Evolutionary conservation across 257 asterid genomes (phyloP), one percentile per base, ranked within the genome.

Genomic region (Petrea volubilis): DNA sequence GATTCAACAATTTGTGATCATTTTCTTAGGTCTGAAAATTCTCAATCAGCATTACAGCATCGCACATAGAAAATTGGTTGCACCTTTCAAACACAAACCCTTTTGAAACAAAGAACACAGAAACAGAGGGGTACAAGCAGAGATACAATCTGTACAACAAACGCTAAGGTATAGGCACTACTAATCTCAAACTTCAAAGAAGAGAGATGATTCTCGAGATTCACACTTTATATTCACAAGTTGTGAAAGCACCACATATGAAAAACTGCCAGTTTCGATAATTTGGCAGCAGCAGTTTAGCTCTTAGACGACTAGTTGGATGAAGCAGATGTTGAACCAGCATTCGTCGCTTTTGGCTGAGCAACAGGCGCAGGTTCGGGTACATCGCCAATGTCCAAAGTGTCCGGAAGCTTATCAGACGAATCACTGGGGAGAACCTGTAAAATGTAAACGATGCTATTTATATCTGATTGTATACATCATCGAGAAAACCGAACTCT

Each of bases 351-450:
- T 59, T 75, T 78, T 67, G 62, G 23, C 55, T 74, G 78, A 10
- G 58, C 36, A 15, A 75, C 60, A 24, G 67, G 52, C 21, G 79
- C 81, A 6, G 74, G 55, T 64, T 86, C 97, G 10, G 95, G 83
- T 77, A 88, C 95, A 25, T 93, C 98, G 14, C 96, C 97, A 20
- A 93, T 90, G 86, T 93, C 95, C 77, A 90, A 77, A 40, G 86
- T 75, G 56, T 90, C 96, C 0, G 97, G 98, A 69, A 93, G 97
- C 87, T 80, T 87, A 70, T 84, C 80, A 15, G 81, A 75, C 53
- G 79, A 74, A 73, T 84, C 97, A 60, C 64, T 77, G 23, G 83
- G 74, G 70, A 66, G 17, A 52, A 70, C 57, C 90, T 84, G 83
- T 57, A 67, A 29, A 70, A 62, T 8, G 44, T 12, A 60, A 17